phyloP scores from a whole-genome alignment of 2,329 filamentous ascomycete genomes.

The Ophiostoma triangulosporum region DNA sequence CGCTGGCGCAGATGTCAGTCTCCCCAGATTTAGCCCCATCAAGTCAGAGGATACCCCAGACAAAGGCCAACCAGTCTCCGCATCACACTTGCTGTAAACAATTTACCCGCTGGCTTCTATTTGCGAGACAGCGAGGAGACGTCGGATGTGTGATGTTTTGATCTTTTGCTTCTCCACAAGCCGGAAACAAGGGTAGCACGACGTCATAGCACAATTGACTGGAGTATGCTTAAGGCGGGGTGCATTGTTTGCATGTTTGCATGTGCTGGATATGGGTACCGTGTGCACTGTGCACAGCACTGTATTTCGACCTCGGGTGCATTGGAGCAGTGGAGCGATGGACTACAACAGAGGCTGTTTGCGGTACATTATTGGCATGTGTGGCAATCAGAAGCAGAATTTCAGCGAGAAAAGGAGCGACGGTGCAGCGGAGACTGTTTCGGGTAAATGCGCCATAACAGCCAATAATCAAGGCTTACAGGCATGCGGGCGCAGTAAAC shows the following conservation, averaged over 20 bases:
- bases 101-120: no score
- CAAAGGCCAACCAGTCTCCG: no score
- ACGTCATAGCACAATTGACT: neutral
- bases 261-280: neutral
- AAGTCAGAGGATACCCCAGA: no score
- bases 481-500: neutral
- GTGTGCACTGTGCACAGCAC: neutral
- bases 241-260: neutral
- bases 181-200: neutral
- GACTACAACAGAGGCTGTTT: neutral
- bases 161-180: neutral
- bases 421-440: neutral
- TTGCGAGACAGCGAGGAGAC: neutral
- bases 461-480: neutral
- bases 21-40: no score
- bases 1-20: no score
- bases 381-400: neutral
- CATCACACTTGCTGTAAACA: no score
- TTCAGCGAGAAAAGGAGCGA: conserved; percentile 15
- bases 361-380: neutral
- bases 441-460: conserved; percentile 3
- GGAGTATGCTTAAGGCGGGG: neutral
- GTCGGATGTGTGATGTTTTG: neutral
- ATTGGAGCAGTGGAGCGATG: neutral
- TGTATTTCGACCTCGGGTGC: neutral